Percentiles rank a stretch among this genome's conserved stretches.
Evolutionary conservation across 2,329 filamentous ascomycete genomes (phyloP).

Genomic region (Dichotomopilus funicola): DNA sequence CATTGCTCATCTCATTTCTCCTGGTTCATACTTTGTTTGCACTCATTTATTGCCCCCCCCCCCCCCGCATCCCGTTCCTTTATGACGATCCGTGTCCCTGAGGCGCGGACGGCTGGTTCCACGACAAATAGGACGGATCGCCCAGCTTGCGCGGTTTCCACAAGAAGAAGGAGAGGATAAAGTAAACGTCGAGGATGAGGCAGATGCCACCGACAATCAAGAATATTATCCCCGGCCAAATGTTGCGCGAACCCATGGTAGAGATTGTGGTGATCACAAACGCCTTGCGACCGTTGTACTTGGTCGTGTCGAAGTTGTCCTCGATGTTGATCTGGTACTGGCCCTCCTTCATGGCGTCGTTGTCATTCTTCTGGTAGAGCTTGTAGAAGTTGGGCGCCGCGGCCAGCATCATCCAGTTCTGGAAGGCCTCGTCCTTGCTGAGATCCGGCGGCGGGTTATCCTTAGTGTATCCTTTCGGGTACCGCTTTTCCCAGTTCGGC

Average conservation of each 20-base stretch:
- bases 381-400: slow-evolving; percentile 94
- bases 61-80: background rate
- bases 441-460: slow-evolving; percentile 64
- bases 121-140: slow-evolving; percentile 94
- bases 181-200: slow-evolving; percentile 78
- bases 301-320: slow-evolving; percentile 19
- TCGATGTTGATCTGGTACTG: slow-evolving; percentile 71
- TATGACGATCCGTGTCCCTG: slow-evolving; percentile 16
- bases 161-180: slow-evolving; percentile 85
- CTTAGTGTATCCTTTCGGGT: slow-evolving; percentile 62
- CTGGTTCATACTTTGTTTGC: too few relatives aligned
- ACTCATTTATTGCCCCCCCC: background rate
- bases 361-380: slow-evolving; percentile 77
- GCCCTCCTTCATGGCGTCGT: slow-evolving; percentile 58
- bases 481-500: slow-evolving; percentile 74
- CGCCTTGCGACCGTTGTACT: slow-evolving; percentile 82
- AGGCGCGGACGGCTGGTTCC: slow-evolving; percentile 60
- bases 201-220: slow-evolving; percentile 90
- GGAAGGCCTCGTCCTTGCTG: slow-evolving; percentile 72
- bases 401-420: slow-evolving; percentile 98
- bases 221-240: slow-evolving; percentile 94
- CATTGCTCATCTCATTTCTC: too few relatives aligned
- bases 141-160: slow-evolving; percentile 88
- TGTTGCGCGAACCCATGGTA: slow-evolving; percentile 90
- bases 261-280: slow-evolving; percentile 84